A percentile compares a stretch with the other conserved stretches of the same genome.
phyloP scores from a whole-genome alignment of 352 stramenopile genomes.

The Globisporangium yorkense region DNA sequence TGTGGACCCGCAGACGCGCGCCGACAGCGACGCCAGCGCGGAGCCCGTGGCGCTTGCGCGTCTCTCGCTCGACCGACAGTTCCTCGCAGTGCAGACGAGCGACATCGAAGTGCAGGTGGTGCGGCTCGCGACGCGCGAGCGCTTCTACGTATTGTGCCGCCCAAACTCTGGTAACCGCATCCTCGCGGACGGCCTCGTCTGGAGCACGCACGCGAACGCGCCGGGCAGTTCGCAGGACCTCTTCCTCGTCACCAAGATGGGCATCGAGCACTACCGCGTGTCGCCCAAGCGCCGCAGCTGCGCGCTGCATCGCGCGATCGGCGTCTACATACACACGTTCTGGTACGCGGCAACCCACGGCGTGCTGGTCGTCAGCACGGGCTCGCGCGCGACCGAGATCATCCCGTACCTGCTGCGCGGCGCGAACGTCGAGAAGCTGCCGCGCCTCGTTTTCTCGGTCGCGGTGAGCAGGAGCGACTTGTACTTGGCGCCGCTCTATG shows the following conservation, averaged over 20 bases:
- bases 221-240: conserved; percentile 58
- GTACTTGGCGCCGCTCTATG: conserved; percentile 64
- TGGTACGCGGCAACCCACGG: conserved; percentile 63
- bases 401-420: conserved; percentile 63
- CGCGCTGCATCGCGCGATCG: conserved; percentile 48
- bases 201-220: conserved; percentile 49
- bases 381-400: conserved; percentile 71
- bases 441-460: conserved; percentile 64
- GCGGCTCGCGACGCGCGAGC: conserved; percentile 30
- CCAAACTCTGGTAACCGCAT: conserved; percentile 60
- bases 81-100: conserved; percentile 71
- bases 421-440: conserved; percentile 55
- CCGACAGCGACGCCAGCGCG: background rate
- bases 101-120: conserved; percentile 81
- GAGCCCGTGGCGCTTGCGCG: conserved; percentile 29
- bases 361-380: conserved; percentile 64
- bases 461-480: conserved; percentile 46
- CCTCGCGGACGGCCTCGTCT: conserved; percentile 47
- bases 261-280: conserved; percentile 73
- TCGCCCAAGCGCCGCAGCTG: conserved; percentile 51
- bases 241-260: conserved; percentile 66
- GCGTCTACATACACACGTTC: conserved; percentile 58
- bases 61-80: conserved; percentile 62
- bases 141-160: conserved; percentile 70
- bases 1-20: conserved; percentile 4